Evolutionary conservation across 2,329 filamentous ascomycete genomes (phyloP).

Genomic region (Alternaria sp.): DNA sequence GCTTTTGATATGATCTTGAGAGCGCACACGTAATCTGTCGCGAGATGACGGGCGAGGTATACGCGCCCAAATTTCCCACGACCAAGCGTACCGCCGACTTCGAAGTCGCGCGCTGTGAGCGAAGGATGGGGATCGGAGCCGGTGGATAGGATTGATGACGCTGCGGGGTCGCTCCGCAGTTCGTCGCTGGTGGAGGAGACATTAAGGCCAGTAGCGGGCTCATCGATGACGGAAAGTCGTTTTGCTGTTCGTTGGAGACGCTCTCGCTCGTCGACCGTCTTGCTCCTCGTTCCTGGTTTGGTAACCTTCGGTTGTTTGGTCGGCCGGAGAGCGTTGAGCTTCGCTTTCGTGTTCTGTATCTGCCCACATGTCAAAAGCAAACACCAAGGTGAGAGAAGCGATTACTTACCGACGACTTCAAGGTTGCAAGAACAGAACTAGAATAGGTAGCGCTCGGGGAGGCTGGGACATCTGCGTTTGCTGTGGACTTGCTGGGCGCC

Average conservation of each 20-base stretch:
- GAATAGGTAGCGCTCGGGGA: background rate
- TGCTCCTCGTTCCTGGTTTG: background rate
- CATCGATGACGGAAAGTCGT: slow-evolving; percentile 2
- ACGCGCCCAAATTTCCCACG: slow-evolving; percentile 86
- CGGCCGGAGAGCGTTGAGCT: slow-evolving; percentile 1
- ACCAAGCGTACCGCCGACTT: slow-evolving; percentile 79
- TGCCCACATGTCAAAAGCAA: background rate
- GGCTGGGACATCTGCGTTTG: background rate
- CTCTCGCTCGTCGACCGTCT: background rate
- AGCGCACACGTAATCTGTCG: slow-evolving; percentile 78
- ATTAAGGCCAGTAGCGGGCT: background rate
- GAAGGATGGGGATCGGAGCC: background rate
- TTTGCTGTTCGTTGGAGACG: slow-evolving; percentile 1
- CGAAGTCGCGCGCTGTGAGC: slow-evolving; percentile 71
- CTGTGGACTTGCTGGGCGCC: background rate
- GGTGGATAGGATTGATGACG: background rate
- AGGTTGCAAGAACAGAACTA: background rate
- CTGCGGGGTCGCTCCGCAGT: background rate
- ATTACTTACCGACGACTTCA: slow-evolving; percentile 8
- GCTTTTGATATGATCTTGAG: slow-evolving; percentile 83
- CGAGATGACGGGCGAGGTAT: slow-evolving; percentile 77
- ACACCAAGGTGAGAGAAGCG: background rate
- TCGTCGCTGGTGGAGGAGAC: background rate
- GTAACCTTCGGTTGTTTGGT: slow-evolving; percentile 2
- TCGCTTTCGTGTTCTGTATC: slow-evolving; percentile 12